Evolutionary conservation across 1,139 yeast genomes (phyloP).

Genomic region (Scheffersomyces parashehatae): DNA sequence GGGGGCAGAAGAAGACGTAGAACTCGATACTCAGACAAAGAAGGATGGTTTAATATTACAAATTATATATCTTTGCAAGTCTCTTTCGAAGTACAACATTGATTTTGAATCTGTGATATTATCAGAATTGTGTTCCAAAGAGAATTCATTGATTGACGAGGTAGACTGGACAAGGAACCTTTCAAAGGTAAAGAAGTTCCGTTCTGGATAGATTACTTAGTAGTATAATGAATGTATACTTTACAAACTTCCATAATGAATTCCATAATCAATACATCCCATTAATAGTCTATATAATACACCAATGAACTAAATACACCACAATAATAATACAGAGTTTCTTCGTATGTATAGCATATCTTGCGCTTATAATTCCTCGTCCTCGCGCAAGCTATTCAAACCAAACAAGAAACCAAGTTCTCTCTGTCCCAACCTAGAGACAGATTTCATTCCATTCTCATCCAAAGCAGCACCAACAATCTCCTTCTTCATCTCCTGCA

Average conservation of each 20-base stretch:
- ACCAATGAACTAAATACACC: background rate
- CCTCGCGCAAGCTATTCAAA: slow-evolving; percentile 35
- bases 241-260: too few species aligned
- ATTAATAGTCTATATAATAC: too few species aligned
- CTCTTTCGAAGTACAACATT: slow-evolving; percentile 67
- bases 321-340: background rate
- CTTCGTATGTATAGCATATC: background rate
- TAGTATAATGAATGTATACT: too few species aligned
- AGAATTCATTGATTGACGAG: slow-evolving; percentile 25
- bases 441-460: slow-evolving; percentile 66
- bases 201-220: too few species aligned
- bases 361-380: background rate
- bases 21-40: slow-evolving; percentile 41
- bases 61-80: slow-evolving; percentile 73
- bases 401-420: slow-evolving; percentile 85
- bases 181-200: slow-evolving; percentile 37
- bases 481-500: slow-evolving; percentile 74
- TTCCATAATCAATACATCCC: too few species aligned
- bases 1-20: slow-evolving; percentile 24
- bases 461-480: slow-evolving; percentile 78
- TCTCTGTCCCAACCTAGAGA: slow-evolving; percentile 63
- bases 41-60: slow-evolving; percentile 70
- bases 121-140: slow-evolving; percentile 31
- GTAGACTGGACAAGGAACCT: slow-evolving; percentile 38
- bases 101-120: slow-evolving; percentile 57